Percentiles rank a stretch among this genome's conserved stretches.
Evolutionary conservation across 2,329 filamentous ascomycete genomes (phyloP).

Genomic region (Mycocentrospora acerina): DNA sequence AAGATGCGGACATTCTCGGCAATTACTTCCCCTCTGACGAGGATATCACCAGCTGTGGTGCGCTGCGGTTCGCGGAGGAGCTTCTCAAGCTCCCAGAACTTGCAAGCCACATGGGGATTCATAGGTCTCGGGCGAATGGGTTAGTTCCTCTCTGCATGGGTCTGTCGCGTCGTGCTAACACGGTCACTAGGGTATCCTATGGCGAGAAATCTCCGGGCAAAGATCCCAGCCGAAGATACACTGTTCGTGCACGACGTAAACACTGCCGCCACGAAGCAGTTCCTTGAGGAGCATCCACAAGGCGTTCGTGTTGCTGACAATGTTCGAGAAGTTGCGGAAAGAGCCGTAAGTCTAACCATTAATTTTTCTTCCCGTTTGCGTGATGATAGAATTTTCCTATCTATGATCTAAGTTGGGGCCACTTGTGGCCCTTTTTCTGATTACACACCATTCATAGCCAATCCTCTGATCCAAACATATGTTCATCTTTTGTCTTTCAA

Average conservation of each 20-base stretch:
- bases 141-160: conserved; percentile 31
- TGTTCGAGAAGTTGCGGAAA: conserved; percentile 65
- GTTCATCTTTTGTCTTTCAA: conserved; percentile 5
- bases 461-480: conserved; percentile 63
- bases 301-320: conserved; percentile 58
- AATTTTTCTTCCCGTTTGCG: conserved; percentile 16
- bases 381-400: conserved; percentile 57
- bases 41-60: conserved; percentile 16
- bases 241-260: conserved; percentile 69
- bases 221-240: conserved; percentile 63
- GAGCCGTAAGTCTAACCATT: conserved; percentile 57
- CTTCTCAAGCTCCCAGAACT: conserved; percentile 46
- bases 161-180: conserved; percentile 23
- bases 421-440: conserved; percentile 60
- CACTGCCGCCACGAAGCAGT: conserved; percentile 55
- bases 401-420: conserved; percentile 75
- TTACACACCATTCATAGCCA: conserved; percentile 67
- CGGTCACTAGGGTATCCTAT: conserved; percentile 63
- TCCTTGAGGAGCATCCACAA: conserved; percentile 57
- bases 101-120: conserved; percentile 52
- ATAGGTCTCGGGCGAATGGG: conserved; percentile 55
- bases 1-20: conserved; percentile 34
- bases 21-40: conserved; percentile 30
- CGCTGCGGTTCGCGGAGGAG: conserved; percentile 37
- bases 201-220: conserved; percentile 69